A percentile compares a stretch with the other conserved stretches of the same genome.
Conservation (phyloP, 139 green algal genomes). For the Asterochloris erici region DNA sequence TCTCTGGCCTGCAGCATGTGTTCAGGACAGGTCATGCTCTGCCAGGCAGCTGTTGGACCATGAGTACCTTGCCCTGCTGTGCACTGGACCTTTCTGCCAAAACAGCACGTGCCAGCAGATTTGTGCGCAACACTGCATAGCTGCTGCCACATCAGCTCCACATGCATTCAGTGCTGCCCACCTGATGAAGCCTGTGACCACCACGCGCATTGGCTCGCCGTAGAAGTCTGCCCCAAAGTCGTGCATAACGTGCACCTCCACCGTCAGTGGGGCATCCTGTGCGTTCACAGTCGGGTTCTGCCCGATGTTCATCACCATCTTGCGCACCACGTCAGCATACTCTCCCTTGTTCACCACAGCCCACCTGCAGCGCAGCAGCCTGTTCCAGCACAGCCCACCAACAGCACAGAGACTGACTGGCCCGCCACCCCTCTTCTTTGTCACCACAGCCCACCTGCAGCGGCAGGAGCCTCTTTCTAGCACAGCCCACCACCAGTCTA, state of each 20-base stretch:
- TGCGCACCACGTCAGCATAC: slow-evolving; percentile 52
- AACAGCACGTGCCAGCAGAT: too few species aligned
- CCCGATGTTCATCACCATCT: slow-evolving; percentile 94
- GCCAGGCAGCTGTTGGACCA: neutral
- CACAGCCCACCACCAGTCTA: too few species aligned
- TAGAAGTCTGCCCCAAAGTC: slow-evolving; percentile 67
- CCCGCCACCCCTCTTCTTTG: too few species aligned
- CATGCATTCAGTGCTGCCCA: neutral
- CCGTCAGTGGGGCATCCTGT: slow-evolving; percentile 17
- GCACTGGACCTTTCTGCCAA: too few species aligned
- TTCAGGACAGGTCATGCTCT: neutral
- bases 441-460: slow-evolving; percentile 38
- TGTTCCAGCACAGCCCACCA: too few species aligned
- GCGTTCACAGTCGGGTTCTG: slow-evolving; percentile 79
- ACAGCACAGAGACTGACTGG: too few species aligned
- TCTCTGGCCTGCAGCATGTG: slow-evolving; percentile 59
- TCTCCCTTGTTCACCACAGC: slow-evolving; percentile 45
- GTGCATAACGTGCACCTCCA: slow-evolving; percentile 80
- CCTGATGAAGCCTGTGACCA: slow-evolving; percentile 72
- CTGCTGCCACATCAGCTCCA: neutral
- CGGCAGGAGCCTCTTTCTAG: too few species aligned
- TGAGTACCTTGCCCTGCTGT: too few species aligned
- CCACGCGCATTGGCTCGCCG: slow-evolving; percentile 44
- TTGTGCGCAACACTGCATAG: too few species aligned
- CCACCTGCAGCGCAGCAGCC: slow-evolving; percentile 35